Evolutionary conservation across 495 filamentous ascomycete species (phyloP).

Genomic region (Glarea lozoyensis): DNA sequence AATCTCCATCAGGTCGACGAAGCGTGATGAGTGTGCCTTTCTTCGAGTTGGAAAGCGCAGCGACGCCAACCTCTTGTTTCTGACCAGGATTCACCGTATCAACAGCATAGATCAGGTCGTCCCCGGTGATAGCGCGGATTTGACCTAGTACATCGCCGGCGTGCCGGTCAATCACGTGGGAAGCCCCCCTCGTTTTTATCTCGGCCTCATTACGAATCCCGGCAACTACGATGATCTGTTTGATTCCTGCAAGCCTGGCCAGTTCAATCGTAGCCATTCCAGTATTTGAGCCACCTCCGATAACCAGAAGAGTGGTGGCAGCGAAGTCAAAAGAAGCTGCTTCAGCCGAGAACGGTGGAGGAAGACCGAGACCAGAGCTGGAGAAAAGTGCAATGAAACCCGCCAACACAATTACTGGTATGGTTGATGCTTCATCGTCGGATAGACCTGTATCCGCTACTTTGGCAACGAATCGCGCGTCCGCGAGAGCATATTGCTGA

Average conservation of each 20-base stretch:
- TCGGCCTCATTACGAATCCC: constrained; percentile 1
- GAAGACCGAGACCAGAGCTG: constrained; percentile 8
- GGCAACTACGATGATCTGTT: constrained; percentile 1
- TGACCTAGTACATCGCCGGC: neutral
- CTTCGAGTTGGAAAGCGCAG: constrained; percentile 5
- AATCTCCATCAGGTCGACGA: constrained; percentile 2
- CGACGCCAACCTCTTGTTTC: constrained; percentile 2
- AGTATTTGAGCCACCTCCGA: constrained; percentile 4
- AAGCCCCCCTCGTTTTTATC: constrained; percentile 3
- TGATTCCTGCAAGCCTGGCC: constrained; percentile 3
- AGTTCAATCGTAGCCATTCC: constrained; percentile 3
- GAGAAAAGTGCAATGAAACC: constrained; percentile 9
- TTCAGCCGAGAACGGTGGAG: constrained; percentile 1
- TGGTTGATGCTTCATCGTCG: constrained; percentile 6
- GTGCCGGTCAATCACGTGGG: constrained; percentile 5
- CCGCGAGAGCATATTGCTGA: constrained; percentile 8
- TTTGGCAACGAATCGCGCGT: constrained; percentile 4
- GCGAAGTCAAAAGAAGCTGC: constrained; percentile 1
- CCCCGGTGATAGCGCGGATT: constrained; percentile 3
- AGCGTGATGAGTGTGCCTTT: constrained; percentile 6
- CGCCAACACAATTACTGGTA: constrained; percentile 9
- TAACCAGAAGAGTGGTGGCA: constrained; percentile 3
- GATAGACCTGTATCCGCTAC: constrained; percentile 3
- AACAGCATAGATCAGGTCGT: constrained; percentile 3
- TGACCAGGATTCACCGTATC: constrained; percentile 2